phyloP scores from a whole-genome alignment of 2,329 filamentous ascomycete species.

The Ascochyta koolunga region DNA sequence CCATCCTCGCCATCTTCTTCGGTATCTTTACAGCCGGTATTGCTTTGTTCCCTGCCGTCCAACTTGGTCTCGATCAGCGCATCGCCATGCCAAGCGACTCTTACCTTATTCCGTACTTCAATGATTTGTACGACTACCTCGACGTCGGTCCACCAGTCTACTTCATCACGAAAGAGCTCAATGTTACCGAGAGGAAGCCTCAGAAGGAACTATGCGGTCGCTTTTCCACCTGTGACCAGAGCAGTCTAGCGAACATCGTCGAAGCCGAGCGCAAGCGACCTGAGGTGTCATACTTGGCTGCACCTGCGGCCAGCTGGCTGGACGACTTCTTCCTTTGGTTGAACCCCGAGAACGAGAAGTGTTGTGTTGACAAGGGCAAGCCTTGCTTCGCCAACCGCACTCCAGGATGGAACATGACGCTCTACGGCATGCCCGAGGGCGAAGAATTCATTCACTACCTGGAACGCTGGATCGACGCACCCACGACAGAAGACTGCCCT shows the following conservation, averaged over 20 bases:
- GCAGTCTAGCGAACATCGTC: constrained; percentile 85
- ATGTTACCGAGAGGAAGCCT: constrained; percentile 74
- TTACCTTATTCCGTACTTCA: constrained; percentile 95
- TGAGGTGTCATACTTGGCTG: constrained; percentile 84
- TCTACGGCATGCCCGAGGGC: constrained; percentile 90
- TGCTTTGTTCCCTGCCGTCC: constrained; percentile 80
- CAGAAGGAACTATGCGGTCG: constrained; percentile 90
- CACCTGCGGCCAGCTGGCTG: constrained; percentile 91
- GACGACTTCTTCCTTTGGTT: constrained; percentile 97
- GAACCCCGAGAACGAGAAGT: constrained; percentile 73
- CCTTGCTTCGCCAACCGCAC: constrained; percentile 80
- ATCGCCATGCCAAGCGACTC: constrained; percentile 93
- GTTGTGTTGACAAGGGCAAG: constrained; percentile 67
- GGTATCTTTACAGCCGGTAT: constrained; percentile 85
- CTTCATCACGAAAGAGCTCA: constrained; percentile 84
- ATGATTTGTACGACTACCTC: constrained; percentile 92
- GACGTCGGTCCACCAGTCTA: constrained; percentile 93
- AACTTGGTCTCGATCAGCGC: constrained; percentile 90
- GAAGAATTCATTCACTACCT: constrained; percentile 90
- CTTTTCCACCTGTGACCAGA: constrained; percentile 84
- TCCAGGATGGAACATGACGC: constrained; percentile 86
- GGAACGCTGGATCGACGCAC: constrained; percentile 78
- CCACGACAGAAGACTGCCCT: constrained; percentile 83
- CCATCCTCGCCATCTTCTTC: constrained; percentile 79
- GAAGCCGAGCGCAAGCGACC: constrained; percentile 93